These are phyloP conservation scores for Pseudogymnoascus verrucosus DNA, from an alignment of 2,329 filamentous ascomycete species.

Conservation along the genomic window DNA sequence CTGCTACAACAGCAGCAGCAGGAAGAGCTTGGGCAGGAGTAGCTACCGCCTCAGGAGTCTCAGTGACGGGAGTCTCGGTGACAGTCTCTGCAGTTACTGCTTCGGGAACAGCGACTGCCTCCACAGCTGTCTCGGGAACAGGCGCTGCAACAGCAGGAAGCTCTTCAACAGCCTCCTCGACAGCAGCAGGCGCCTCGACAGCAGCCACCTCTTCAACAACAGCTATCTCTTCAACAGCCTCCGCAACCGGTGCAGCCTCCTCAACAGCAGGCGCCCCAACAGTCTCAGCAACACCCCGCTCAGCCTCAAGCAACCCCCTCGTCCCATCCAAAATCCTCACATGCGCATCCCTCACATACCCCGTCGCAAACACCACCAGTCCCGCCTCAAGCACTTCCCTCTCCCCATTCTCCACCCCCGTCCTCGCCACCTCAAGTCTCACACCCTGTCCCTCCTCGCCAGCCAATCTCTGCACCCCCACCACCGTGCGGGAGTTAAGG, in stretches of 20 bases:
- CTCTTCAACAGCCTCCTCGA: constrained; percentile 23
- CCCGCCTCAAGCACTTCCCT: constrained; percentile 54
- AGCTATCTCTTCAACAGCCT: constrained; percentile 19
- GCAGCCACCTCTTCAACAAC: constrained; percentile 18
- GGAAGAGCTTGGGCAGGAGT: no score
- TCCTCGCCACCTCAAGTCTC: constrained; percentile 61
- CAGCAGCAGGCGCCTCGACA: neutral
- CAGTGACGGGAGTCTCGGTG: no score
- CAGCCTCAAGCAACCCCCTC: constrained; percentile 54
- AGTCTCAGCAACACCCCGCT: neutral
- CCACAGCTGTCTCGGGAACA: neutral
- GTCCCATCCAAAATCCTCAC: constrained; percentile 65
- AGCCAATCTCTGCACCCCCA: constrained; percentile 29
- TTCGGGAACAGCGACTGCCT: neutral
- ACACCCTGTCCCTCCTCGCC: constrained; percentile 13
- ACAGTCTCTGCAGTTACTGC: no score
- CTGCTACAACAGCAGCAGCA: no score
- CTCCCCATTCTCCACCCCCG: constrained; percentile 60
- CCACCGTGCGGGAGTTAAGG: constrained; percentile 57
- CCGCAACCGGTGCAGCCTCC: constrained; percentile 14
- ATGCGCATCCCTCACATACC: constrained; percentile 73
- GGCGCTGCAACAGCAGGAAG: constrained; percentile 9
- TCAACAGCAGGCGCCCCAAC: neutral
- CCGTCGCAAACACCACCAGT: constrained; percentile 78
- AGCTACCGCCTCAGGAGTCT: no score